Evolutionary conservation across 768 basidiomycete genomes (phyloP).

Genomic region (Candolleomyces efflorescens): DNA sequence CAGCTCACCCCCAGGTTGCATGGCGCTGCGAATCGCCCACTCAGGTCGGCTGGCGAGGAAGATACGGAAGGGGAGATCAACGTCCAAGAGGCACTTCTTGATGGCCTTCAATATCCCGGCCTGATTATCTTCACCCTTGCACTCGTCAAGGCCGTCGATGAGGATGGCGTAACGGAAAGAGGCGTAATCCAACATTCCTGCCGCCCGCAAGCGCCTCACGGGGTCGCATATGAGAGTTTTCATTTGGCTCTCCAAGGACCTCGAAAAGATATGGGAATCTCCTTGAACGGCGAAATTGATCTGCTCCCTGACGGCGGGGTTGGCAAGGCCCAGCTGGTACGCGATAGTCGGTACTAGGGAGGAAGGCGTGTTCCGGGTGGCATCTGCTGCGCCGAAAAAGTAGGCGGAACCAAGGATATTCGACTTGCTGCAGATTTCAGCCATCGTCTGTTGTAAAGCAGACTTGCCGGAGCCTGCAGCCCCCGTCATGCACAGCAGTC

Average conservation of each 20-base stretch:
- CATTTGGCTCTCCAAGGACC: slow-evolving; percentile 2
- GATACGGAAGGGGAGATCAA: slow-evolving; percentile 5
- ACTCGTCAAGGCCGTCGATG: slow-evolving; percentile 14
- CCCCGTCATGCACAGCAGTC: neutral
- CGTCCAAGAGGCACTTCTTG: neutral
- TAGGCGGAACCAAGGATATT: slow-evolving; percentile 4
- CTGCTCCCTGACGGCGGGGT: neutral
- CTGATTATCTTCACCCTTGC: slow-evolving; percentile 7
- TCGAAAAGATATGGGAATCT: neutral
- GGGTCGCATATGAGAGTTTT: slow-evolving; percentile 6
- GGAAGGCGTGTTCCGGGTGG: slow-evolving; percentile 2
- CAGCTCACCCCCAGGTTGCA: neutral
- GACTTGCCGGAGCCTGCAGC: slow-evolving; percentile 2
- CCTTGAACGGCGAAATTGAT: neutral
- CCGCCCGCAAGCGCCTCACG: neutral
- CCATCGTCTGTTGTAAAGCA: slow-evolving; percentile 10
- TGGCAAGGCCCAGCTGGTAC: slow-evolving; percentile 5
- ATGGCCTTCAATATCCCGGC: slow-evolving; percentile 8
- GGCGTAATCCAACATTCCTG: neutral
- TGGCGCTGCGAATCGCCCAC: slow-evolving; percentile 2
- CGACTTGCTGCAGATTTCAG: slow-evolving; percentile 1
- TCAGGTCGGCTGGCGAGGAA: slow-evolving; percentile 15
- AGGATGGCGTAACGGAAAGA: neutral
- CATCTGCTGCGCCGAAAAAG: slow-evolving; percentile 7
- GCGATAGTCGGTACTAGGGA: slow-evolving; percentile 8